Evolutionary conservation across 768 basidiomycete genomes (phyloP).

Genomic region (Boletus rufocinnamomeus): DNA sequence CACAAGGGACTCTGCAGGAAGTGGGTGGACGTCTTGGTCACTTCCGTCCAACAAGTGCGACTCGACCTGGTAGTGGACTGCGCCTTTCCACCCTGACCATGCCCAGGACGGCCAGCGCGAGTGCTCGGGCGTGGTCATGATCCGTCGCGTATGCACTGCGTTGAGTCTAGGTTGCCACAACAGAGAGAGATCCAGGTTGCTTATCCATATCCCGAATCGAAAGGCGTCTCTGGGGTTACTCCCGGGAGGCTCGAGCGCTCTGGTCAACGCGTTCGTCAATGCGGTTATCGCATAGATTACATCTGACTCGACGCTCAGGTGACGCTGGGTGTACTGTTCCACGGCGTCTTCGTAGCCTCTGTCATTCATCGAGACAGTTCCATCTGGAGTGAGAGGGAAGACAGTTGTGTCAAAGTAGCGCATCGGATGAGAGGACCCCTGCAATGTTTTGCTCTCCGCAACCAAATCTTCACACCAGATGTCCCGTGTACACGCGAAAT

Average conservation of each 20-base stretch:
- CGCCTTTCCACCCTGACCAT: slow-evolving; percentile 30
- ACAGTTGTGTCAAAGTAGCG: neutral
- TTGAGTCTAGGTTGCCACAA: slow-evolving; percentile 27
- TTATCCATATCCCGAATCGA: slow-evolving; percentile 2
- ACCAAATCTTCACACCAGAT: slow-evolving; percentile 27
- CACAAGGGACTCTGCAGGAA: slow-evolving; percentile 23
- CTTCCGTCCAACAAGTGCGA: neutral
- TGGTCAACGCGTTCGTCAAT: neutral
- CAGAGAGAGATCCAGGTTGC: slow-evolving; percentile 17
- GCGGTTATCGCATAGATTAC: slow-evolving; percentile 13
- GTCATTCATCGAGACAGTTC: neutral
- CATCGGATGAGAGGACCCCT: slow-evolving; percentile 11
- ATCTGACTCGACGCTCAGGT: slow-evolving; percentile 18
- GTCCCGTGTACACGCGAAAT: slow-evolving; percentile 26
- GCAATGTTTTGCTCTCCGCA: slow-evolving; percentile 14
- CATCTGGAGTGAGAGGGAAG: neutral
- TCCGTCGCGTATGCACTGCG: slow-evolving; percentile 11
- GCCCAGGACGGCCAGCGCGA: slow-evolving; percentile 29
- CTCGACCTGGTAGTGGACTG: slow-evolving; percentile 11
- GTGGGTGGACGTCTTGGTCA: neutral
- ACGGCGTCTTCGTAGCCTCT: slow-evolving; percentile 12
- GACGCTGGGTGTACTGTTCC: slow-evolving; percentile 17
- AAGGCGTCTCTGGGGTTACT: neutral
- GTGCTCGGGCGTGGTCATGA: neutral
- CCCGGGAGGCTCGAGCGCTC: neutral